A percentile compares a stretch with the other conserved stretches of the same genome.
phyloP scores from a whole-genome alignment of 495 filamentous ascomycete species.

The Aspergillus asperescens region DNA sequence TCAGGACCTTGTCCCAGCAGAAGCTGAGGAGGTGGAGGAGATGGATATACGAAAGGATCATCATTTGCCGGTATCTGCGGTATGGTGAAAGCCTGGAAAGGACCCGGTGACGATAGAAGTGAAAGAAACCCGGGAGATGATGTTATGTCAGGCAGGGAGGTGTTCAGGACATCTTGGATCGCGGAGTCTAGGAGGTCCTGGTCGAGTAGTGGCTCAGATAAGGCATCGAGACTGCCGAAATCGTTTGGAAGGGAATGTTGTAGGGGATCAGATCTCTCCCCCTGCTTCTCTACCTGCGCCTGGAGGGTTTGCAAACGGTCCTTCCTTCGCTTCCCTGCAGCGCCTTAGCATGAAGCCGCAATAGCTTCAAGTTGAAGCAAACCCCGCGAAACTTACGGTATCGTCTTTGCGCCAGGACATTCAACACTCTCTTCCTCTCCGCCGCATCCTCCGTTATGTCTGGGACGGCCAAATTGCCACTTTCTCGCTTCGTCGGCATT shows the following conservation, averaged over 20 bases:
- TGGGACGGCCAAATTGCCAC: constrained; percentile 10
- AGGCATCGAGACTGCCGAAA: background rate
- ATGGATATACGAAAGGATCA: background rate
- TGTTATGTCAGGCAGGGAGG: too few relatives aligned
- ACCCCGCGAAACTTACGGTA: constrained; percentile 33
- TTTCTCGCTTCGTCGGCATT: too few relatives aligned
- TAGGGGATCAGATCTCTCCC: background rate
- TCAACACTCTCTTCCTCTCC: constrained; percentile 46
- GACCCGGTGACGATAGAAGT: background rate
- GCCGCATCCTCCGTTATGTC: constrained; percentile 28
- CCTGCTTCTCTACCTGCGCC: constrained; percentile 5
- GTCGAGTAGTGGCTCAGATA: background rate
- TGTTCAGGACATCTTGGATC: background rate
- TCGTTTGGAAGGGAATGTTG: background rate
- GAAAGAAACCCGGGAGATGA: background rate
- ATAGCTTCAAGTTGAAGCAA: background rate
- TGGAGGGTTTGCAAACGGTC: constrained; percentile 16
- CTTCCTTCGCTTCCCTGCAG: constrained; percentile 15
- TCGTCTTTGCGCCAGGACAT: constrained; percentile 48
- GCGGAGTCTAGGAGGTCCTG: background rate
- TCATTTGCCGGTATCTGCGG: background rate
- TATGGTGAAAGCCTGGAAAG: background rate
- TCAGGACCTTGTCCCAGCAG: background rate
- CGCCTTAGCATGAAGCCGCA: background rate
- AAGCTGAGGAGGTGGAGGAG: background rate